Evolutionary conservation across 306 rosid species (phyloP).

Genomic region (Astragalus membranaceus): DNA sequence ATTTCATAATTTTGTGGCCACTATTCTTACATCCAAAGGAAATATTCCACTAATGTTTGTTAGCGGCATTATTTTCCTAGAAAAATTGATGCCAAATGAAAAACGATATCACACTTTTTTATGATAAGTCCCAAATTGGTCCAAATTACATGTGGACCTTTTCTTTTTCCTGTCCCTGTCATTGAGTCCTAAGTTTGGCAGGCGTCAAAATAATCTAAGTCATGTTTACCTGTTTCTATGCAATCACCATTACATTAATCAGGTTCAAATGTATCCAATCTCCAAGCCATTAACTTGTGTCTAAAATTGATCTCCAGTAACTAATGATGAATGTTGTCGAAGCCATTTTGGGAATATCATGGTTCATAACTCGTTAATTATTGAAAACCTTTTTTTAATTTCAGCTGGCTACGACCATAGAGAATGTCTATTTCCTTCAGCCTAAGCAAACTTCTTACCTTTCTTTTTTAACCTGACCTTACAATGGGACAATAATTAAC

Average conservation of each 20-base stretch:
- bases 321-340: not conserved
- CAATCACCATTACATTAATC: not conserved
- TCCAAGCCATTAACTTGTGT: not conserved
- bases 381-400: not conserved
- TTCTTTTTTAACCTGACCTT: too few relatives aligned
- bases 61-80: conserved; percentile 1
- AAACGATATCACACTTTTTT: not conserved
- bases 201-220: not conserved
- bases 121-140: conserved; percentile 3
- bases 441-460: too few relatives aligned
- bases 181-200: not conserved
- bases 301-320: not conserved
- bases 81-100: conserved; percentile 1
- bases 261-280: not conserved
- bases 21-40: not conserved
- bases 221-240: not conserved
- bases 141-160: not conserved
- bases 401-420: not conserved
- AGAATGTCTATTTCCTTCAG: too few relatives aligned
- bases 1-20: not conserved
- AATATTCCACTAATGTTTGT: not conserved
- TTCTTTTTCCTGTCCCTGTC: not conserved
- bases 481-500: too few relatives aligned
- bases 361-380: not conserved
- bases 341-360: not conserved